Percentiles rank a stretch among this genome's conserved stretches.
These are phyloP conservation scores for Huntiella abstrusa DNA, from an alignment of 2,329 filamentous ascomycete species.

Conservation along the genomic window DNA sequence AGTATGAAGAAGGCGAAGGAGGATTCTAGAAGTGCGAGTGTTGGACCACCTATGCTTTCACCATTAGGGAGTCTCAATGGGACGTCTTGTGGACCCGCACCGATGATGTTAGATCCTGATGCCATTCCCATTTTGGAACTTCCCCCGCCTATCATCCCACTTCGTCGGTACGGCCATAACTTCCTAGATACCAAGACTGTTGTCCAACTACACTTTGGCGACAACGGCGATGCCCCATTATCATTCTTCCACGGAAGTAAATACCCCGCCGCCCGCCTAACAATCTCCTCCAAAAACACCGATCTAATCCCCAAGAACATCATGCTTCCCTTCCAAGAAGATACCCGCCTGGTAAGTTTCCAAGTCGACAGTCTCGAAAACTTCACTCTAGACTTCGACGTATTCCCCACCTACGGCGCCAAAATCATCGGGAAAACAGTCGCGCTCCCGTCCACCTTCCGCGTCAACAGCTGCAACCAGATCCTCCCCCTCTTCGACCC, in stretches of 20 bases:
- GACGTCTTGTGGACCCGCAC: constrained; percentile 31
- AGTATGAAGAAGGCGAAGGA: constrained; percentile 17
- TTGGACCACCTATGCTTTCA: constrained; percentile 21
- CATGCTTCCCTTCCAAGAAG: constrained; percentile 87
- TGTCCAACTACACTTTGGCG: constrained; percentile 71
- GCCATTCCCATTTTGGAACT: constrained; percentile 82
- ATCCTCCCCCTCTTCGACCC: constrained; percentile 86
- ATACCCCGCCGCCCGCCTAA: constrained; percentile 83
- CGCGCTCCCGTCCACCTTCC: constrained; percentile 74
- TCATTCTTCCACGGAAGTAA: constrained; percentile 96
- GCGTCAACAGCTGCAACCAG: constrained; percentile 44
- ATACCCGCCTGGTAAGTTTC: constrained; percentile 82
- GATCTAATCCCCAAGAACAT: constrained; percentile 94
- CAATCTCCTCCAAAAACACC: constrained; percentile 89
- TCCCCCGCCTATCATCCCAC: constrained; percentile 86
- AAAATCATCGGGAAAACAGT: constrained; percentile 95
- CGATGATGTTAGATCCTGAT: constrained; percentile 59
- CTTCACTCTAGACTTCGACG: constrained; percentile 91
- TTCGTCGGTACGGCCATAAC: constrained; percentile 90
- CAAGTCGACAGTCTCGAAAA: constrained; percentile 86
- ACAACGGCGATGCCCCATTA: constrained; percentile 53
- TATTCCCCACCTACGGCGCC: constrained; percentile 91
- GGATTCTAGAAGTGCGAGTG: background rate
- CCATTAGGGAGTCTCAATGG: constrained; percentile 22
- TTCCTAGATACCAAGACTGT: constrained; percentile 97